Evolutionary conservation across 2,329 filamentous ascomycete genomes (phyloP), one percentile per base, ranked within the genome.

Genomic region (Claviceps sp.): DNA sequence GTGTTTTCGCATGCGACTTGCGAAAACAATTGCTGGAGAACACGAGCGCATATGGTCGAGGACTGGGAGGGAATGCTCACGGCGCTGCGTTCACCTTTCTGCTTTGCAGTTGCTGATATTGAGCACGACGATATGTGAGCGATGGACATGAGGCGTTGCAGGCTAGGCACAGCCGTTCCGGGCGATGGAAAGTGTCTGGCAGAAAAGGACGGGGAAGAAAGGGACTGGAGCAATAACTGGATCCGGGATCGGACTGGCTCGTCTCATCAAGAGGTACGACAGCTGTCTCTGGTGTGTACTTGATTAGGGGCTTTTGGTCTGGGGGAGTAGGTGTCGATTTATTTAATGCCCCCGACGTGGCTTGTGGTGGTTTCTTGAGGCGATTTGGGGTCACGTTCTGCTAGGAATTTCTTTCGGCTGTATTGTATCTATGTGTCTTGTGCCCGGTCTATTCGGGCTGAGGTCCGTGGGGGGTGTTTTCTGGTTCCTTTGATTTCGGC

Each of bases 61-160:
- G 43, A 6, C 44, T 45, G 11, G 47, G 29, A 43, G 48, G 13
- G 40, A 45, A 47, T 50, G 47, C 45, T 44, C 49, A 44, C 40
- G 44, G 50, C 50, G n/a, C 47, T 50, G 52, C 52, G 50, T 54
- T 26, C 50, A 42, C 40, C 23, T 36, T 50, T 47, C n/a, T 46
- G 22, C 29, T 47, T 39, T 22, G 17, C 29, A 34, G 46, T 34
- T 45, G 34, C 43, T 29, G 20, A 7, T 44, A 16, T 29, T 34
- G 5, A 9, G 47, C 38, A 42, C 37, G 22, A 43, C 8, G 17
- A 29, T 20, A 11, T 20, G n/a, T 8, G n/a, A 34, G n/a, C 13
- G 14, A 7, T 4, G 11, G 14, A 26, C 39, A 37, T 40, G 5
- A 36, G 37, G 4, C 42, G 16, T 50, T 29, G 16, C 48, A 53